Base-by-base conservation (phyloP, 2,329 filamentous ascomycete species). In the Aspergillus aculeatus region DNA sequence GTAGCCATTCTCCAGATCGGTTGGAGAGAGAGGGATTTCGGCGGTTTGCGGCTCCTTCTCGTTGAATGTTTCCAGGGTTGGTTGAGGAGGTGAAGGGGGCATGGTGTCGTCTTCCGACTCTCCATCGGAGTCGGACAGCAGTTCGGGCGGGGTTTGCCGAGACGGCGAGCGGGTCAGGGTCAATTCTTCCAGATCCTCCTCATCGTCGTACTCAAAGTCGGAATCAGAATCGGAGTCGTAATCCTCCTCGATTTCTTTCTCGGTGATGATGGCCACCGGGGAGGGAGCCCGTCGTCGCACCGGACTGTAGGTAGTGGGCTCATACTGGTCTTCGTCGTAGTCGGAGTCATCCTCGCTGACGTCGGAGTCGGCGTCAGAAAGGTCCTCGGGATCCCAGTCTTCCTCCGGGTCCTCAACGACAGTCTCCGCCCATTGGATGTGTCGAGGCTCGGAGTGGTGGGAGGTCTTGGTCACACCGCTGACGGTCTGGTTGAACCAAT, bases 401-500 rank as follows among this genome's bases (percentile, higher is more conserved):
- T 91, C 87, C 73, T 91, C 86, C 54, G 84, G 80, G 66, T 91
- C 88, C 77, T 93, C 90, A 62, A 85, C 83, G 64, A 93, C 84
- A 58, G 85, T 83, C 76, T 96, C 91, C 71, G 91, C 90, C 91
- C 92, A 96, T 82, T 94, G 89, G 69, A 96, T 86, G 80, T 91
- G 91, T 75, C 85, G 86, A 64, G 81, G 74, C 67, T 90, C 84
- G 67, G 89, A 82, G 62, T 80, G 71, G 11, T 61, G 62, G 7
- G 70, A 65, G 56, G 75, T 78, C 68, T 79, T 83, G 74, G 83
- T 82, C 68, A 90, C 90, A 72, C 89, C 90, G 75, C 86, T 88
- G 78, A 97, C 91, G 63, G 92, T 95, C 77, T 92, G 89, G 86
- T 97, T 96, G 88, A 97, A 98, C 93, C 93, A 97, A 67, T 86